A percentile compares a stretch with the other conserved stretches of the same genome.
These are phyloP conservation scores for Cyclotella atomus DNA, from an alignment of 108 stramenopile species.

Conservation along the genomic window DNA sequence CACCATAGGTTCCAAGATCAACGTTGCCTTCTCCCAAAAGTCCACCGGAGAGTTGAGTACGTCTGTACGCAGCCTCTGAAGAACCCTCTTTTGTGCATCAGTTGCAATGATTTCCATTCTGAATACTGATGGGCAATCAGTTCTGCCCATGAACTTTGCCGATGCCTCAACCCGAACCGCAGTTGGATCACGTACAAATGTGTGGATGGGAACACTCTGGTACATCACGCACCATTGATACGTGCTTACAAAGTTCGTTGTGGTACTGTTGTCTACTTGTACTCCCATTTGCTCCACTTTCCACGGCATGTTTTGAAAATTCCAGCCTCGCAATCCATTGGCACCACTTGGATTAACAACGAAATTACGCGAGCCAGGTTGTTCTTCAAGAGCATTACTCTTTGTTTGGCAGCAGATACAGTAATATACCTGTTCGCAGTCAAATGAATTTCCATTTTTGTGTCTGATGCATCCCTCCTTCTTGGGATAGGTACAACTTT, in stretches of 20 bases:
- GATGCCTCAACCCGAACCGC: constrained; percentile 52
- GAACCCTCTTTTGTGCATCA: constrained; percentile 11
- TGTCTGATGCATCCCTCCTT: constrained; percentile 32
- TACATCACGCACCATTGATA: constrained; percentile 57
- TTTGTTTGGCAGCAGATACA: constrained; percentile 53
- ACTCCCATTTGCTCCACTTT: constrained; percentile 47
- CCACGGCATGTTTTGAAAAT: constrained; percentile 25
- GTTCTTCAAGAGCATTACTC: not conserved
- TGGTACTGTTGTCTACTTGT: constrained; percentile 41
- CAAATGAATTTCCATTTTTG: constrained; percentile 53
- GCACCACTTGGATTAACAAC: constrained; percentile 65
- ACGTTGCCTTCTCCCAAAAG: constrained; percentile 60
- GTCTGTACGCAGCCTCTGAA: constrained; percentile 29
- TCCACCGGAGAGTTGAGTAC: constrained; percentile 55
- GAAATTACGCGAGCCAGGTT: constrained; percentile 64
- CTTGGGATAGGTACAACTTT: constrained; percentile 62
- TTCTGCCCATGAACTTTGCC: constrained; percentile 66
- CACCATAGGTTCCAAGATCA: constrained; percentile 36
- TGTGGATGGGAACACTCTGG: constrained; percentile 45
- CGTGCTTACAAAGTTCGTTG: constrained; percentile 66
- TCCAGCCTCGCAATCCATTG: constrained; percentile 54
- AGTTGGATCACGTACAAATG: constrained; percentile 31
- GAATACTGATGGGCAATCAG: constrained; percentile 76
- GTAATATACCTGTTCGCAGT: constrained; percentile 70
- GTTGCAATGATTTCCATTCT: constrained; percentile 41